Conservation (phyloP, 1,139 yeast species). For the Wickerhamiella infanticola region DNA sequence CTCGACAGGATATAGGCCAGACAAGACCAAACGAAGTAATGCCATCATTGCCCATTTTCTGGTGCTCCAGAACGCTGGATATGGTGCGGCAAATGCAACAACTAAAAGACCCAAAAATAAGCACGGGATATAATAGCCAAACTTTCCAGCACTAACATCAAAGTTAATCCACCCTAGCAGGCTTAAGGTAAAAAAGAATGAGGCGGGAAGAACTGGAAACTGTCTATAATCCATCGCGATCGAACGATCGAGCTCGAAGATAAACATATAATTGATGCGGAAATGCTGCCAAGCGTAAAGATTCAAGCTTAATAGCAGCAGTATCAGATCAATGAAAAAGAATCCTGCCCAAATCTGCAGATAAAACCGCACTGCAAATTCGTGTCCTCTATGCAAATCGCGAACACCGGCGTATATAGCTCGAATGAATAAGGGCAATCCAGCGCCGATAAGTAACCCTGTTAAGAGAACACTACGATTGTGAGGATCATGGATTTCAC, state of each 20-base stretch:
- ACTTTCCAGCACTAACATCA: conserved; percentile 19
- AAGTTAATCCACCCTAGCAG: conserved; percentile 65
- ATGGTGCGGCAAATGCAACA: conserved; percentile 44
- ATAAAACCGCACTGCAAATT: conserved; percentile 28
- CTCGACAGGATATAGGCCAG: conserved; percentile 89
- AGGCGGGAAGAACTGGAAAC: conserved; percentile 45
- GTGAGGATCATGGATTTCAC: conserved; percentile 25
- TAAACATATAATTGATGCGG: conserved; percentile 79
- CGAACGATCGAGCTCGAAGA: conserved; percentile 71
- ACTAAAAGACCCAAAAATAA: conserved; percentile 44
- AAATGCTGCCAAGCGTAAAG: conserved; percentile 56
- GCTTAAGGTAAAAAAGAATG: conserved; percentile 40
- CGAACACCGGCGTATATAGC: conserved; percentile 36
- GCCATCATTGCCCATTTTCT: conserved; percentile 66
- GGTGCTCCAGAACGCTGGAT: conserved; percentile 35
- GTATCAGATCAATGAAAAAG: conserved; percentile 43
- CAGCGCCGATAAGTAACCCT: conserved; percentile 57
- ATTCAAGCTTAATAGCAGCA: conserved; percentile 50
- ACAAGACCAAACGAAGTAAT: conserved; percentile 51
- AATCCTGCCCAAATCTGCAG: conserved; percentile 92
- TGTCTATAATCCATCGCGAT: conserved; percentile 55
- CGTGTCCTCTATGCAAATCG: conserved; percentile 16
- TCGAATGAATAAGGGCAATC: conserved; percentile 45
- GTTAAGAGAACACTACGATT: conserved; percentile 21
- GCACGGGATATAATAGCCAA: conserved; percentile 72